These are phyloP conservation scores for Brassica juncea DNA, from an alignment of 345 rosid species.

Conservation along the genomic window DNA sequence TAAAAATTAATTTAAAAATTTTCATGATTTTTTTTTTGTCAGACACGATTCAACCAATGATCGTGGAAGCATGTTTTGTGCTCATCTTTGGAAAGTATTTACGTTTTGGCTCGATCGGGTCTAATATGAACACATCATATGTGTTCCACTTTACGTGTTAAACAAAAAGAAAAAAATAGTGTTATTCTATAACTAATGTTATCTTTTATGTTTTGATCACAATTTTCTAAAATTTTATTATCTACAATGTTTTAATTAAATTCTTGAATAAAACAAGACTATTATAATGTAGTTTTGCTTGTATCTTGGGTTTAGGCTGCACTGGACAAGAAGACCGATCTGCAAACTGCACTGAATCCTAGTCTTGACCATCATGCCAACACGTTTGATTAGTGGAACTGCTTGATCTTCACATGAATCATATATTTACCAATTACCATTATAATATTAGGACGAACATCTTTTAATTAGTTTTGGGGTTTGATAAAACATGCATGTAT, in stretches of 20 bases:
- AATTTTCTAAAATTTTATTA: not conserved
- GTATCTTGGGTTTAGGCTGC: not conserved
- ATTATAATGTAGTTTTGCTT: not conserved
- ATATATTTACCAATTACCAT: not conserved
- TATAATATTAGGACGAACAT: not conserved
- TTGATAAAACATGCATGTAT: not conserved
- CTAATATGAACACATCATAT: not conserved
- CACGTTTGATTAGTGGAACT: not conserved
- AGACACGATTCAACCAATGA: constrained; percentile 11
- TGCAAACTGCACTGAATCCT: constrained; percentile 9
- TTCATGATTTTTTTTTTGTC: not conserved
- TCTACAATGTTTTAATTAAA: not conserved
- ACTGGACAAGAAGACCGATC: not conserved
- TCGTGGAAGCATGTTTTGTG: constrained; percentile 42
- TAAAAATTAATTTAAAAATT: not conserved
- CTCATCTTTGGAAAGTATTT: not conserved
- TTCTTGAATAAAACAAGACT: not conserved
- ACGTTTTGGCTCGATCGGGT: constrained; percentile 5
- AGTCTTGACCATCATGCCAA: constrained; percentile 15
- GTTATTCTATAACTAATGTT: not conserved
- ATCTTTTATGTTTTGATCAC: not conserved
- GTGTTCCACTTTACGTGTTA: constrained; percentile 21
- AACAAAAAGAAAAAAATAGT: not conserved
- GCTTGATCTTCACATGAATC: not conserved
- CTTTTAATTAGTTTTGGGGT: not conserved